phyloP scores from a whole-genome alignment of 2,329 filamentous ascomycete genomes.

The Claviceps africana region DNA sequence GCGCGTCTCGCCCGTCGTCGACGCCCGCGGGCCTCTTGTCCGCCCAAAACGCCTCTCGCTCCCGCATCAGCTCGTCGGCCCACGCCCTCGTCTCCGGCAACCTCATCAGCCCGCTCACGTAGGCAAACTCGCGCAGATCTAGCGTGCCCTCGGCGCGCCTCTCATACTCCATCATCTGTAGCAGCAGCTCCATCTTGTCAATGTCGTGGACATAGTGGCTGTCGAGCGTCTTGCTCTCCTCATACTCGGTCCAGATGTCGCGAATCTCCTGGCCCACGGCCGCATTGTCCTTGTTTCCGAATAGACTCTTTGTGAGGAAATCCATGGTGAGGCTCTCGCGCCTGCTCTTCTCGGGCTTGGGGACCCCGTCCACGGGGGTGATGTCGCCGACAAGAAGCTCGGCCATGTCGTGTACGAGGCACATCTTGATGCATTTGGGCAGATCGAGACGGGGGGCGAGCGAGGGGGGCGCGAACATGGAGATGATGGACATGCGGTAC shows the following conservation, averaged over 20 bases:
- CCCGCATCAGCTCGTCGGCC: constrained; percentile 61
- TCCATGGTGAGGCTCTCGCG: constrained; percentile 86
- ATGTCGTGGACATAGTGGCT: constrained; percentile 88
- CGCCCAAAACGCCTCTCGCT: constrained; percentile 63
- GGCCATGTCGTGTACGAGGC: constrained; percentile 93
- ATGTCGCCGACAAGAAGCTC: constrained; percentile 93
- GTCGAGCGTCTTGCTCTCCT: constrained; percentile 72
- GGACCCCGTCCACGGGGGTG: constrained; percentile 75
- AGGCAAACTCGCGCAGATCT: constrained; percentile 76
- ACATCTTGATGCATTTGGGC: constrained; percentile 82
- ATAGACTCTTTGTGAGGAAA: constrained; percentile 60
- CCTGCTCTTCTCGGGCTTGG: constrained; percentile 77
- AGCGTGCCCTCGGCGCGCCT: constrained; percentile 47
- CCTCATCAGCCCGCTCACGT: constrained; percentile 59
- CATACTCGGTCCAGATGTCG: constrained; percentile 87
- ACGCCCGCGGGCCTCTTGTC: constrained; percentile 32
- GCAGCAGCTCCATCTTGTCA: constrained; percentile 87
- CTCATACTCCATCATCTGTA: constrained; percentile 97
- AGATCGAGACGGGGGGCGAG: constrained; percentile 63
- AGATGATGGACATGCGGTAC: constrained; percentile 98
- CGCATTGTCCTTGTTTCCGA: constrained; percentile 64
- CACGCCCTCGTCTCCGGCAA: constrained; percentile 69
- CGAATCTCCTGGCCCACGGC: constrained; percentile 55
- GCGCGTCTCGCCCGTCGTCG: constrained; percentile 23
- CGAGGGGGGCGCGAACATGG: constrained; percentile 72